A percentile compares a stretch with the other conserved stretches of the same genome.
Evolutionary conservation across 1,284 basidiomycete species (phyloP).

Genomic region (Ustilago crameri): DNA sequence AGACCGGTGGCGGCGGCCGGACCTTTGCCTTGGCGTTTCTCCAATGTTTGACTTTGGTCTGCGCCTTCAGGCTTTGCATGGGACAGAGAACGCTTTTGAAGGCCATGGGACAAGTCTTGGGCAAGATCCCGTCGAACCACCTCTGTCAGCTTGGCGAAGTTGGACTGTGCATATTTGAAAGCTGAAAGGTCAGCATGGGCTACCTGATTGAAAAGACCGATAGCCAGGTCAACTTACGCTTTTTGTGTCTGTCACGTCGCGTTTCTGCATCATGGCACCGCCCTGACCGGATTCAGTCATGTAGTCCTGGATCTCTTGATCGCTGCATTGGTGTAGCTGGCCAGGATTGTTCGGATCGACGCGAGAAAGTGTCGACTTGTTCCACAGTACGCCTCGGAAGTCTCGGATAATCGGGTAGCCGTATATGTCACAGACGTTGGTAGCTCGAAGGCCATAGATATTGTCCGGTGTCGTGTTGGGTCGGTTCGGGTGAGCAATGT

Average conservation of each 20-base stretch:
- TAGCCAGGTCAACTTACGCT: background rate
- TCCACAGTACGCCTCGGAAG: constrained; percentile 29
- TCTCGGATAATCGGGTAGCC: constrained; percentile 20
- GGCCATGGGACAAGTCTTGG: background rate
- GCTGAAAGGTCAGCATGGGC: background rate
- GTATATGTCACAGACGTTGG: constrained; percentile 18
- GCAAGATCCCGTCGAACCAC: constrained; percentile 1
- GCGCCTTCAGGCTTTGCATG: background rate
- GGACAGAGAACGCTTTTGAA: background rate
- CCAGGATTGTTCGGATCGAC: constrained; percentile 18
- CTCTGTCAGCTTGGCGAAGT: background rate
- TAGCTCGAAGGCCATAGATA: constrained; percentile 18
- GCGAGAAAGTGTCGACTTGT: constrained; percentile 30
- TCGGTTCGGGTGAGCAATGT: constrained; percentile 21
- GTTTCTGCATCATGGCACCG: constrained; percentile 14
- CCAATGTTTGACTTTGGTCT: background rate
- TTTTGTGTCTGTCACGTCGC: background rate
- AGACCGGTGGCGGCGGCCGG: background rate
- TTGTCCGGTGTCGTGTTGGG: constrained; percentile 28
- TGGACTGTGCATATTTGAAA: background rate
- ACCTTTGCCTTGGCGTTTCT: constrained; percentile 13
- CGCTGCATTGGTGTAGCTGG: constrained; percentile 10
- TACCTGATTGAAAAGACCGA: background rate
- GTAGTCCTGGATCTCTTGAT: constrained; percentile 4
- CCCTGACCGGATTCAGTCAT: background rate